Conservation (phyloP, 441 rosid genomes). For the Oxalis stricta region DNA sequence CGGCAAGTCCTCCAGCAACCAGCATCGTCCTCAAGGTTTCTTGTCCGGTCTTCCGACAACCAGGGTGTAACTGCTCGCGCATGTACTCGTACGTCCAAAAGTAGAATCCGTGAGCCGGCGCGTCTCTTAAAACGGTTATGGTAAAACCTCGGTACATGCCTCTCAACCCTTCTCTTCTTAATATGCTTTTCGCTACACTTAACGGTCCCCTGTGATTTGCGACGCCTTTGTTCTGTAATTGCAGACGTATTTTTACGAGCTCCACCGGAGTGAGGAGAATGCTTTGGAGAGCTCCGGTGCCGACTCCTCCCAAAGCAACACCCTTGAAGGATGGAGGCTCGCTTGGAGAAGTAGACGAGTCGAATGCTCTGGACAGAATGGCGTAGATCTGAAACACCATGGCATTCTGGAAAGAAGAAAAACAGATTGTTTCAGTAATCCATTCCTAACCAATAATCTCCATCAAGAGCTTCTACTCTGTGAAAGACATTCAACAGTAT, state of each 20-base stretch:
- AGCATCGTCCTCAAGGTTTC: slow-evolving; percentile 71
- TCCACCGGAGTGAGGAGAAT: slow-evolving; percentile 67
- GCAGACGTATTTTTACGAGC: slow-evolving; percentile 85
- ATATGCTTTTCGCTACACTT: slow-evolving; percentile 45
- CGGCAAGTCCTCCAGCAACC: slow-evolving; percentile 79
- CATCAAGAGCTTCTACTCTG: no score
- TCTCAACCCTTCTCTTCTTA: slow-evolving; percentile 40
- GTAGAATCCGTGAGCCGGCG: slow-evolving; percentile 79
- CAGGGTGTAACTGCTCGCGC: slow-evolving; percentile 77
- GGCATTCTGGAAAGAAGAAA: slow-evolving; percentile 59
- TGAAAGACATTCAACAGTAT: no score
- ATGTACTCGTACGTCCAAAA: slow-evolving; percentile 85
- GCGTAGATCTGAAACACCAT: slow-evolving; percentile 91
- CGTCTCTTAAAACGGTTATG: slow-evolving; percentile 72
- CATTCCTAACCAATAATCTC: no score
- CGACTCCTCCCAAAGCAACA: slow-evolving; percentile 71
- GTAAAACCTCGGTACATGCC: slow-evolving; percentile 72
- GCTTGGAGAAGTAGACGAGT: slow-evolving; percentile 22
- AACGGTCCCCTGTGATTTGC: slow-evolving; percentile 39
- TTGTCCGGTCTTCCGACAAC: slow-evolving; percentile 69
- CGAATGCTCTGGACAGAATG: slow-evolving; percentile 63
- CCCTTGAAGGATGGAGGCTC: slow-evolving; percentile 85
- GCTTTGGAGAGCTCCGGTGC: slow-evolving; percentile 83
- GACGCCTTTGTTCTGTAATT: slow-evolving; percentile 30
- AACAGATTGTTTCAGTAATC: neutral